Conservation (phyloP, 805 yeast genomes). For the Cyberlindnera samutprakarnensis region DNA sequence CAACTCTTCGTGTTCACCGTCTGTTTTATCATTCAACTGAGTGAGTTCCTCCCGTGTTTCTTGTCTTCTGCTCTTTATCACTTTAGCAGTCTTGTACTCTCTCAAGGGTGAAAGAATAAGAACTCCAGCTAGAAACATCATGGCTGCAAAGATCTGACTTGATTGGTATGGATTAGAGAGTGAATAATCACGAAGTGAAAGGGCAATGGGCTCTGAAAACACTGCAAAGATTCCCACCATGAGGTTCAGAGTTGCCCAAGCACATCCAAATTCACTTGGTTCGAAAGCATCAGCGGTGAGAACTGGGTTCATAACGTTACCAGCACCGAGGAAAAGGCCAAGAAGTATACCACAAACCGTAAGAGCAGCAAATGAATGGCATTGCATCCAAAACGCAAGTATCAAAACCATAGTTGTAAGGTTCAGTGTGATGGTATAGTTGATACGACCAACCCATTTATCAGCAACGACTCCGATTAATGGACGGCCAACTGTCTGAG, state of each 20-base stretch:
- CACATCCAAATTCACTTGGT: constrained; percentile 29
- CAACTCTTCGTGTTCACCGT: neutral
- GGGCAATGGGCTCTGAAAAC: constrained; percentile 48
- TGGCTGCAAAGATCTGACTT: constrained; percentile 53
- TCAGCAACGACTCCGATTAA: constrained; percentile 39
- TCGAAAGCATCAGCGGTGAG: constrained; percentile 32
- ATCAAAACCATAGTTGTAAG: constrained; percentile 27
- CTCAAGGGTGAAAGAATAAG: constrained; percentile 38
- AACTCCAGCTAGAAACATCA: constrained; percentile 35
- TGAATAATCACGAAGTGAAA: constrained; percentile 30
- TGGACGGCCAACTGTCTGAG: constrained; percentile 43
- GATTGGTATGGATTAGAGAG: constrained; percentile 39
- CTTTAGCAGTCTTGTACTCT: constrained; percentile 37
- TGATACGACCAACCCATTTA: constrained; percentile 34
- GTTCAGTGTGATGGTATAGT: constrained; percentile 33
- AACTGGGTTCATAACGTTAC: constrained; percentile 34
- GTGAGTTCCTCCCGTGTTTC: neutral
- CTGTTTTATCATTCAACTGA: neutral
- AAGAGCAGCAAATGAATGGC: constrained; percentile 31
- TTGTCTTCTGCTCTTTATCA: constrained; percentile 12
- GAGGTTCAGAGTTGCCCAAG: constrained; percentile 31
- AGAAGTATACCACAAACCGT: constrained; percentile 33
- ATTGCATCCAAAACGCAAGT: constrained; percentile 40
- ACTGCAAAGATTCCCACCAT: constrained; percentile 28
- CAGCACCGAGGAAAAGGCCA: constrained; percentile 39